Conservation (phyloP, 2,329 filamentous ascomycete species). For the Xylariaceae sp. region DNA sequence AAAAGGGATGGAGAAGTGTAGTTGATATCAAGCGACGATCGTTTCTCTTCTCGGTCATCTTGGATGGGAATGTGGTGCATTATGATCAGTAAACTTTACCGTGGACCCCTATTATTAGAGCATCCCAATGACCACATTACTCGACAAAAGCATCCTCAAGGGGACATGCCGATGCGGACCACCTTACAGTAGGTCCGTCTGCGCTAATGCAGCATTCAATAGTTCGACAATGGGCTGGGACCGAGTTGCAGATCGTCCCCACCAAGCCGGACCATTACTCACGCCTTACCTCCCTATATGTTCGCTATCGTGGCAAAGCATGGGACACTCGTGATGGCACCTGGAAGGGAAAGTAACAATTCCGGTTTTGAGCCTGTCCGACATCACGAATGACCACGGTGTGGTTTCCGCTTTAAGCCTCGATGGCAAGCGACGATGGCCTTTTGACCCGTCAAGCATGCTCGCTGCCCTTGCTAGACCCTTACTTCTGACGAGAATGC, state of each 20-base stretch:
- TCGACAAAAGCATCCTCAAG: slow-evolving; percentile 2
- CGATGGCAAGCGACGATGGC: too few relatives aligned
- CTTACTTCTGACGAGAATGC: too few relatives aligned
- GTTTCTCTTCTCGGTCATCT: slow-evolving; percentile 9
- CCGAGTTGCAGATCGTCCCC: slow-evolving; percentile 14
- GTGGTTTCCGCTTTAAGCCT: too few relatives aligned
- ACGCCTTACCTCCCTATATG: slow-evolving; percentile 2
- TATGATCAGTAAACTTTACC: slow-evolving; percentile 14
- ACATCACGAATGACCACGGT: too few relatives aligned
- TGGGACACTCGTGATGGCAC: background rate
- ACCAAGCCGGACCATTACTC: slow-evolving; percentile 12
- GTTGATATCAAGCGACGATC: slow-evolving; percentile 18
- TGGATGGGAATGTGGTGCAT: slow-evolving; percentile 17
- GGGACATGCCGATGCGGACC: slow-evolving; percentile 15
- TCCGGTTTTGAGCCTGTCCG: too few relatives aligned
- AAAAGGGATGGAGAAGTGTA: slow-evolving; percentile 5
- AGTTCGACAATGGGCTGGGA: slow-evolving; percentile 20
- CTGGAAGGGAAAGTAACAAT: too few relatives aligned
- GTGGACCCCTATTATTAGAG: slow-evolving; percentile 9
- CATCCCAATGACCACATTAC: slow-evolving; percentile 6
- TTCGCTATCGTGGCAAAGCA: slow-evolving; percentile 8
- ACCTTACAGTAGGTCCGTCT: slow-evolving; percentile 13
- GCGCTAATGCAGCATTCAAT: slow-evolving; percentile 24
- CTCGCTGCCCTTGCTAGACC: too few relatives aligned
- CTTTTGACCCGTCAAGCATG: too few relatives aligned